phyloP scores from a whole-genome alignment of 1,284 basidiomycete genomes.

The Singerocomus inundabilis region DNA sequence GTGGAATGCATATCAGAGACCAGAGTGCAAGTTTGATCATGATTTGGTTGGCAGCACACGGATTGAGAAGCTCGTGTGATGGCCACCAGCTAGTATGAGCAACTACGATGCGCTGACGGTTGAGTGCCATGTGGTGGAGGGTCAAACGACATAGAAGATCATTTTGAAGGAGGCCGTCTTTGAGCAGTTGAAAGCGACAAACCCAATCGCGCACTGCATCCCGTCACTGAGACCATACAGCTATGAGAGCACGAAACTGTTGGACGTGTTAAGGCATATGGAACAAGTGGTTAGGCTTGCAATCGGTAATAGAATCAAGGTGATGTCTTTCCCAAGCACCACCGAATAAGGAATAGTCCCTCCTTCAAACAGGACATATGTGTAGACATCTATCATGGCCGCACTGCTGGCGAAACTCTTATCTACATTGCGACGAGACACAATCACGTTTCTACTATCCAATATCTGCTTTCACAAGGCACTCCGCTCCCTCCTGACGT shows the following conservation, averaged over 20 bases:
- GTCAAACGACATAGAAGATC: constrained; percentile 14
- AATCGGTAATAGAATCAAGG: too few species aligned
- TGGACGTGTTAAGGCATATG: constrained; percentile 20
- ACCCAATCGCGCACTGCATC: constrained; percentile 10
- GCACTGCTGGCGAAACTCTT: neutral
- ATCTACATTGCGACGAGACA: neutral
- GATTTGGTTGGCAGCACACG: constrained; percentile 15
- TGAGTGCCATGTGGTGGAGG: constrained; percentile 16
- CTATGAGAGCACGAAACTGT: constrained; percentile 11
- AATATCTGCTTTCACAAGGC: neutral
- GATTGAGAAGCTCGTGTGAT: constrained; percentile 16
- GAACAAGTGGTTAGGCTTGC: constrained; percentile 9
- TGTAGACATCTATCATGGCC: too few species aligned
- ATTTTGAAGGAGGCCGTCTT: constrained; percentile 14
- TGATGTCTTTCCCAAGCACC: too few species aligned
- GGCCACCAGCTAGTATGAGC: neutral
- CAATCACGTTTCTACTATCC: neutral
- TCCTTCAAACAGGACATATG: too few species aligned
- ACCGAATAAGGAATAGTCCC: too few species aligned
- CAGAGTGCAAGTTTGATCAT: constrained; percentile 20
- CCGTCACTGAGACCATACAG: constrained; percentile 15
- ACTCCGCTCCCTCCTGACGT: constrained; percentile 1
- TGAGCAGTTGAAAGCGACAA: constrained; percentile 7
- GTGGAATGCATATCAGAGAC: constrained; percentile 7
- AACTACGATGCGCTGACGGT: constrained; percentile 14